Percentiles rank a stretch among this genome's conserved stretches.
Evolutionary conservation across 495 filamentous ascomycete genomes (phyloP).

Genomic region (Bombardia bombarda): DNA sequence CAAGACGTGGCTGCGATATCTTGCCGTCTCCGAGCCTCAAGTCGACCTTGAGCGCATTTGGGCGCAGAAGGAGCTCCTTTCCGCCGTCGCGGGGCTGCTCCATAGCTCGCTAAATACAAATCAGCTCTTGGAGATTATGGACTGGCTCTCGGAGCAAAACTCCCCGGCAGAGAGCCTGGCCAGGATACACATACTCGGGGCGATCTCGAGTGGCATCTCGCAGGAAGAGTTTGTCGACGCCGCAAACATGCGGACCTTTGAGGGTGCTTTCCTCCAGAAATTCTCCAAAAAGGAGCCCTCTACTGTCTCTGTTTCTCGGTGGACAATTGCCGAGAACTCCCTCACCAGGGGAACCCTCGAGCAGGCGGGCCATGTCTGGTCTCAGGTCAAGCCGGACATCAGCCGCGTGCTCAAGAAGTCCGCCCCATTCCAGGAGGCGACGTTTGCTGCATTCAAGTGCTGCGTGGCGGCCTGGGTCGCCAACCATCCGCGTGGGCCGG

Average conservation of each 20-base stretch:
- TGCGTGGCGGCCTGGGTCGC: slow-evolving; percentile 30
- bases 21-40: slow-evolving; percentile 39
- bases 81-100: slow-evolving; percentile 31
- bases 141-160: slow-evolving; percentile 26
- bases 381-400: slow-evolving; percentile 23
- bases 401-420: slow-evolving; percentile 25
- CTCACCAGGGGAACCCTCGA: slow-evolving; percentile 26
- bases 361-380: slow-evolving; percentile 27
- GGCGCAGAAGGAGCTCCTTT: slow-evolving; percentile 54
- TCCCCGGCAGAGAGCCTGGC: slow-evolving; percentile 15
- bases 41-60: slow-evolving; percentile 40
- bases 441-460: slow-evolving; percentile 35
- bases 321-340: slow-evolving; percentile 28
- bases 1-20: slow-evolving; percentile 55
- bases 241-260: slow-evolving; percentile 23
- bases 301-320: slow-evolving; percentile 21
- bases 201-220: slow-evolving; percentile 37
- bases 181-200: slow-evolving; percentile 36
- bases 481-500: slow-evolving; percentile 24
- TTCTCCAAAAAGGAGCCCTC: slow-evolving; percentile 14
- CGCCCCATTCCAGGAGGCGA: slow-evolving; percentile 16
- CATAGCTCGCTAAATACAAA: slow-evolving; percentile 35
- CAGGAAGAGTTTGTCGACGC: slow-evolving; percentile 34
- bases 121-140: slow-evolving; percentile 40
- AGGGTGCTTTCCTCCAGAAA: slow-evolving; percentile 7